phyloP scores from a whole-genome alignment of 2,329 filamentous ascomycete genomes.

The Phyllosticta citrichinensis region DNA sequence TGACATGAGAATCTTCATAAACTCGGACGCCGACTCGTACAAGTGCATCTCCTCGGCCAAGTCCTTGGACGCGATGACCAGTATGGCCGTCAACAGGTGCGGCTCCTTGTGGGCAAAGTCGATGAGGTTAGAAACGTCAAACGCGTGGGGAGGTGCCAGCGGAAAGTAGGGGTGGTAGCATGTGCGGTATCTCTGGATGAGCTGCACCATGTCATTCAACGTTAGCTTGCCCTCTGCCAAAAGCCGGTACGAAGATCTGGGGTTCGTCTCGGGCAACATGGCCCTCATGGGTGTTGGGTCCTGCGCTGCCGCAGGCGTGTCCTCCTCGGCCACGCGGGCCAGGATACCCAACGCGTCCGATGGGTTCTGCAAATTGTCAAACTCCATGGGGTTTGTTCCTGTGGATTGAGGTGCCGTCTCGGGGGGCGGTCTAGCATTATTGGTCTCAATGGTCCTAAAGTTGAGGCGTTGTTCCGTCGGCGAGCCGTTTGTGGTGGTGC shows the following conservation, averaged over 20 bases:
- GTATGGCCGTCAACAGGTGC: conserved; percentile 58
- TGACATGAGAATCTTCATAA: conserved; percentile 61
- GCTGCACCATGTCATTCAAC: conserved; percentile 39
- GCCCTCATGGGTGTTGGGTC: conserved; percentile 17
- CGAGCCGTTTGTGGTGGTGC: conserved; percentile 17
- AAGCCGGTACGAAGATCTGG: conserved; percentile 33
- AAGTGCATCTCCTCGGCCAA: conserved; percentile 53
- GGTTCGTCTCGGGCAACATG: conserved; percentile 23
- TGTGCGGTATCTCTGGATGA: conserved; percentile 50
- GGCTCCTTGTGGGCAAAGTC: conserved; percentile 51
- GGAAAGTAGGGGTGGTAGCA: conserved; percentile 63
- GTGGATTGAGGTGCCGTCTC: neutral
- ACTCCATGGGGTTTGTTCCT: conserved; percentile 15
- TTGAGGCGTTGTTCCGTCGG: conserved; percentile 4
- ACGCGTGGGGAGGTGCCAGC: conserved; percentile 51
- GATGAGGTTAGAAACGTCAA: conserved; percentile 44
- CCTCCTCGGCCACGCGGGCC: conserved; percentile 34
- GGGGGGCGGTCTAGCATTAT: neutral
- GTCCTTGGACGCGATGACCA: conserved; percentile 63
- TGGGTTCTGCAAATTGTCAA: conserved; percentile 39
- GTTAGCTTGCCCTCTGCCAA: conserved; percentile 33
- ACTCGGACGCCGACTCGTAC: conserved; percentile 55
- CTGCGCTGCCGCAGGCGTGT: neutral
- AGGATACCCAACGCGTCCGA: conserved; percentile 40
- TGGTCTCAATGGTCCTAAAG: conserved; percentile 2